phyloP scores from a whole-genome alignment of 2,329 filamentous ascomycete species.

The Meredithiella fracta region DNA sequence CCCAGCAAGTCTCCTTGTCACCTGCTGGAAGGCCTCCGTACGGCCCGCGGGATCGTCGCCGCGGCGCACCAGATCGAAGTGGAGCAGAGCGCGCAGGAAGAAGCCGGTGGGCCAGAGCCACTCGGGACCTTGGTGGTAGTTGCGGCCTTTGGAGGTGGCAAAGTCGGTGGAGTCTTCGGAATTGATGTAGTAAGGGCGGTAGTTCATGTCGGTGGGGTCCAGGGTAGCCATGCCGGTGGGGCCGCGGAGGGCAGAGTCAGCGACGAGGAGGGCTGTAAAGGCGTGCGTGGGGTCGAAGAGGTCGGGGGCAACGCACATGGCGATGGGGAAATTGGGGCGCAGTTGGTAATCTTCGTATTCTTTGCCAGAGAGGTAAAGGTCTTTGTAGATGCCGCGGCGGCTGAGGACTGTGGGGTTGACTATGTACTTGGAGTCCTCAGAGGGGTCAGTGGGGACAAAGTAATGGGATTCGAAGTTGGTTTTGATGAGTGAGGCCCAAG shows the following conservation, averaged over 20 bases:
- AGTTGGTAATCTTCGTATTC: constrained; percentile 97
- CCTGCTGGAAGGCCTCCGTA: constrained; percentile 85
- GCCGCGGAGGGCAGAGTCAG: constrained; percentile 64
- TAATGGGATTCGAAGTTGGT: constrained; percentile 83
- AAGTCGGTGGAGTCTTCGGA: constrained; percentile 86
- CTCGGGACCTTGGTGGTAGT: constrained; percentile 96
- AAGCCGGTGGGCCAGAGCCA: constrained; percentile 97
- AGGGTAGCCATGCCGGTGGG: constrained; percentile 92
- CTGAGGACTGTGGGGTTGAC: constrained; percentile 68
- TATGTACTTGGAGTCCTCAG: constrained; percentile 61
- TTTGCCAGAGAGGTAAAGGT: constrained; percentile 83
- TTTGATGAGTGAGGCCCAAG: constrained; percentile 70
- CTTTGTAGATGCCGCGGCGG: constrained; percentile 93
- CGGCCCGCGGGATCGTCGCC: constrained; percentile 25
- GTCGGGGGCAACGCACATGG: constrained; percentile 83
- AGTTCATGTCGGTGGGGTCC: constrained; percentile 82
- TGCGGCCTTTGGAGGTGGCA: constrained; percentile 79
- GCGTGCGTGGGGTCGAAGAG: constrained; percentile 71
- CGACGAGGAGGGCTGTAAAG: constrained; percentile 59
- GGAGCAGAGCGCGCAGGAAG: constrained; percentile 78
- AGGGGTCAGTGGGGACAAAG: constrained; percentile 56
- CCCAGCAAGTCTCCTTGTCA: constrained; percentile 63
- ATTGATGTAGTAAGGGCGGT: constrained; percentile 88
- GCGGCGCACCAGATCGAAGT: constrained; percentile 69
- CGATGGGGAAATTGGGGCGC: constrained; percentile 82